Evolutionary conservation across 1,284 basidiomycete species (phyloP).

Genomic region (Fomitiporia mediterranea): DNA sequence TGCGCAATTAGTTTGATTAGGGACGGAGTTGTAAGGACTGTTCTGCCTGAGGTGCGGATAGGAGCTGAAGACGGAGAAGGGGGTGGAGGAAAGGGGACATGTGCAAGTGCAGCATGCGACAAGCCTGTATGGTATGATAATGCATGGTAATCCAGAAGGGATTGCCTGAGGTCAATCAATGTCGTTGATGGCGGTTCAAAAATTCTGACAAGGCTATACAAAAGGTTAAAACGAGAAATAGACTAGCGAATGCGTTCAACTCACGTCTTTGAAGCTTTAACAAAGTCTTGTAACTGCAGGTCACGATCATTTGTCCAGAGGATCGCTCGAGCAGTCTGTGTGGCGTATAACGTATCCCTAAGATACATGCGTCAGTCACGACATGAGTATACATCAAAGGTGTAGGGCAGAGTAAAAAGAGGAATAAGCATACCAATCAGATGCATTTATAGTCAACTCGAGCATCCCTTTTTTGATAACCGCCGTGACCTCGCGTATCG

Average conservation of each 20-base stretch:
- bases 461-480: conserved; percentile 48
- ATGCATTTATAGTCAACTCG: conserved; percentile 62
- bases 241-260: conserved; percentile 19
- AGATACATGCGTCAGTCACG: too few species aligned
- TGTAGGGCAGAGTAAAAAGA: background rate
- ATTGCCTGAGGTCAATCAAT: conserved; percentile 34
- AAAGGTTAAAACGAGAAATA: background rate
- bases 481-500: conserved; percentile 59
- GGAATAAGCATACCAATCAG: conserved; percentile 56
- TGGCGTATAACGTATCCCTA: conserved; percentile 58
- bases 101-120: conserved; percentile 47
- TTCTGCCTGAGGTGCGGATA: conserved; percentile 36
- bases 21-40: conserved; percentile 35
- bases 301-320: conserved; percentile 48
- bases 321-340: conserved; percentile 56
- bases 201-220: conserved; percentile 37
- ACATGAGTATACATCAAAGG: background rate
- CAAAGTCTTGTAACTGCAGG: conserved; percentile 47
- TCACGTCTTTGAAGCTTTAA: conserved; percentile 55
- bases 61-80: conserved; percentile 32
- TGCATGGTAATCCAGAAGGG: conserved; percentile 54
- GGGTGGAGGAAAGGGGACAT: conserved; percentile 27
- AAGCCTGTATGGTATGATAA: conserved; percentile 52
- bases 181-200: conserved; percentile 29
- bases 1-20: conserved; percentile 37